phyloP scores from a whole-genome alignment of 2,329 filamentous ascomycete species.

The Paecilomyces niveus region DNA sequence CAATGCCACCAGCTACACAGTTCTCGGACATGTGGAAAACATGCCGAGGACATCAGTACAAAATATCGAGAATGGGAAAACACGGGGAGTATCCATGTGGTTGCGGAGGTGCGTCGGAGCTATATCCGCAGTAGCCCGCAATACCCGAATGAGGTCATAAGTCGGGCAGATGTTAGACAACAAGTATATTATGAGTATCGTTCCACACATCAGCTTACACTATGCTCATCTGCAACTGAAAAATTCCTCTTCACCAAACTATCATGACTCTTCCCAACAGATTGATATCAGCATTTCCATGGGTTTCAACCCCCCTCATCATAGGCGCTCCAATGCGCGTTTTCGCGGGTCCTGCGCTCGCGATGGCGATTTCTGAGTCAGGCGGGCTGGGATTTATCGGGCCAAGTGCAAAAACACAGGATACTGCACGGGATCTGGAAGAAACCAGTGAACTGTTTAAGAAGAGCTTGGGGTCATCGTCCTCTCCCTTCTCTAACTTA shows the following conservation, averaged over 20 bases:
- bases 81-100: neutral
- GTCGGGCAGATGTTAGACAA: neutral
- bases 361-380: slow-evolving; percentile 53
- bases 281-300: slow-evolving; percentile 36
- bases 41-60: neutral
- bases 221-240: neutral
- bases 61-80: neutral
- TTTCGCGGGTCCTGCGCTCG: slow-evolving; percentile 52
- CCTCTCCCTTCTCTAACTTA: slow-evolving; percentile 1
- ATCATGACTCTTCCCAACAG: neutral
- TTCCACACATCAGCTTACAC: neutral
- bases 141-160: neutral
- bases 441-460: slow-evolving; percentile 20
- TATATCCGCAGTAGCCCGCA: neutral
- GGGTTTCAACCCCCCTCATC: slow-evolving; percentile 54
- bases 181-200: neutral
- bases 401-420: slow-evolving; percentile 45
- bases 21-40: neutral
- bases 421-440: slow-evolving; percentile 24
- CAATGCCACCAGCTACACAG: neutral
- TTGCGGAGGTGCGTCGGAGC: neutral
- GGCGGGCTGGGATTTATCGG: slow-evolving; percentile 51
- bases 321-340: slow-evolving; percentile 64
- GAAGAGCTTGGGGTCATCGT: slow-evolving; percentile 3
- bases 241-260: neutral